Percentiles rank a stretch among this genome's conserved stretches.
Evolutionary conservation across 225 moss, liverwort and hornwort species (phyloP).

Genomic region (Marchantia paleacea): DNA sequence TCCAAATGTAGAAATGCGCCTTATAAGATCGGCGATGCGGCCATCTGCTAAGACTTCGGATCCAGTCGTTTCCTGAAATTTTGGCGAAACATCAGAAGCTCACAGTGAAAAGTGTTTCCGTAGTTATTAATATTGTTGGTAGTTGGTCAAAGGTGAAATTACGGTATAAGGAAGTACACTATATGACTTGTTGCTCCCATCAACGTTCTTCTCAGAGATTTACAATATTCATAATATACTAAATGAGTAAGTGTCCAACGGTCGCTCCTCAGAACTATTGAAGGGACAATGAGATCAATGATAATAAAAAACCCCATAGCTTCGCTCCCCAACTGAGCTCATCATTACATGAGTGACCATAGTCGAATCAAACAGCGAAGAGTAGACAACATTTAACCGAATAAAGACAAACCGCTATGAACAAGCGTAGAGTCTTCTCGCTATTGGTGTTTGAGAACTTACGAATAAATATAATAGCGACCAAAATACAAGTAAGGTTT

Average conservation of each 20-base stretch:
- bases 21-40: constrained; percentile 70
- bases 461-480: no score
- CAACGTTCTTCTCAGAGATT: no score
- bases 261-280: background rate
- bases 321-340: background rate
- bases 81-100: background rate
- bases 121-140: no score
- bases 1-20: constrained; percentile 77
- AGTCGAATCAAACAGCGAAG: background rate
- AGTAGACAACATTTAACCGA: no score
- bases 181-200: no score
- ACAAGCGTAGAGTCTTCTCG: background rate
- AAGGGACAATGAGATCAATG: no score
- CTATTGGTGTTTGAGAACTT: background rate
- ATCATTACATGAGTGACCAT: background rate
- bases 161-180: no score
- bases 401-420: background rate
- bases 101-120: background rate
- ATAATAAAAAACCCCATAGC: background rate
- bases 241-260: no score
- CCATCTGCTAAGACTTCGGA: constrained; percentile 78
- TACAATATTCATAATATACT: no score
- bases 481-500: background rate
- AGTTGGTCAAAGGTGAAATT: no score
- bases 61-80: constrained; percentile 50